Evolutionary conservation across 805 yeast genomes (phyloP), one percentile per base, ranked within the genome.

Genomic region (Millerago galiae): DNA sequence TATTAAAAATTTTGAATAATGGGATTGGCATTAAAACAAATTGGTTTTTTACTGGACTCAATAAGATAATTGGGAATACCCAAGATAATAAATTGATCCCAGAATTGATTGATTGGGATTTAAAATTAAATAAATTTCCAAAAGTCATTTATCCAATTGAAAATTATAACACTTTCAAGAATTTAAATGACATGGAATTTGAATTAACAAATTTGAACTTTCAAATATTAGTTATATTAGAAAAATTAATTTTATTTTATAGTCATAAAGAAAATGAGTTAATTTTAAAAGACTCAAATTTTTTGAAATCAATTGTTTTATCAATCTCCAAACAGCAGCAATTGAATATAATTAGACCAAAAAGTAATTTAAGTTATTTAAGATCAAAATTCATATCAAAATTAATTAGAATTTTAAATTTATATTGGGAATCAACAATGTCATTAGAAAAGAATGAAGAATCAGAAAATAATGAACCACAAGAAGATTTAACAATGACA

Each of bases 21-120:
- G 79, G 72, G 0, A 51, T 62, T 21, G 59, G 60, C 34, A 51
- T 62, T 24, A 59, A 60, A 35, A 60, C 59, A 4, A 72, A 67
- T 45, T 68, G 74, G 51, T 61, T 67, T 50, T 62, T 76, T 36
- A 74, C 63, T 50, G 84, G 86, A 0, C 58, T 81, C 37, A 79
- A 76, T 53, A 54, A 81, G 44, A 47, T 67, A 4, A 41, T 76
- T 26, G 86, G 86, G 1, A 73, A 75, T 48, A 76, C 74, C 45
- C 42, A 48, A 2, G 75, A 72, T 51, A 60, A 67, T 25, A 48
- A 6, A 7, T 32, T 38, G 12, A 38, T 42, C n/a, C n/a, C 21
- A 3, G 17, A 46, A 11, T 63, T 74, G 15, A 51, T 80, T 28
- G 71, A 70, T 16, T 56, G 63, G 25, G 40, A 38, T 10, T 16